These are phyloP conservation scores for Hyphodiscus sp. DNA, from an alignment of 2,329 filamentous ascomycete species.

Conservation along the genomic window DNA sequence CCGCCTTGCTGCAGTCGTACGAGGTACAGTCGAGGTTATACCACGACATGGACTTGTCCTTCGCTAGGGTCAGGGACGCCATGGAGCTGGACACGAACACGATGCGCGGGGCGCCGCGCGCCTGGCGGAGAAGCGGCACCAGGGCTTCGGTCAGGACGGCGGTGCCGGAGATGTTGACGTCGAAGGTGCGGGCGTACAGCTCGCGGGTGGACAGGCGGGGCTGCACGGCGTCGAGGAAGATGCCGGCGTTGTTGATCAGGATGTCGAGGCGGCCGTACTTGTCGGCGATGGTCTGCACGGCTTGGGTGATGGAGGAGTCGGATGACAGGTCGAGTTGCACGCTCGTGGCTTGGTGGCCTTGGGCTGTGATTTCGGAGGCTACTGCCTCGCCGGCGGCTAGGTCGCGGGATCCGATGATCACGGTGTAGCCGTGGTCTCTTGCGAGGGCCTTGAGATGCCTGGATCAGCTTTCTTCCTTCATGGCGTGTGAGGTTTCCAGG, in stretches of 20 bases:
- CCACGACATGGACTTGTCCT: constrained; percentile 5
- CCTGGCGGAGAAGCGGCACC: constrained; percentile 30
- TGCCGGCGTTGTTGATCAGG: constrained; percentile 18
- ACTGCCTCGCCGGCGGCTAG: constrained; percentile 29
- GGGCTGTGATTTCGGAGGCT: constrained; percentile 24
- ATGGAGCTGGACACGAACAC: constrained; percentile 24
- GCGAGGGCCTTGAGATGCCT: constrained; percentile 21
- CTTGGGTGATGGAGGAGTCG: constrained; percentile 10
- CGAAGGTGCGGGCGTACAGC: constrained; percentile 18
- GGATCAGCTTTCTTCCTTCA: too few species aligned
- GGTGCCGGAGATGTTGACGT: constrained; percentile 28
- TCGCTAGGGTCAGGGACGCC: constrained; percentile 12
- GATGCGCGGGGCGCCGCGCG: constrained; percentile 18
- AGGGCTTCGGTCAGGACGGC: constrained; percentile 28
- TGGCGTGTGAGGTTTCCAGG: too few species aligned
- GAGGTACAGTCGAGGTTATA: constrained; percentile 11
- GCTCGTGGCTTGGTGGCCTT: background rate
- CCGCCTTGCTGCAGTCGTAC: constrained; percentile 26
- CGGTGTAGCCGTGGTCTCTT: constrained; percentile 33
- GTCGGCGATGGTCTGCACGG: constrained; percentile 1
- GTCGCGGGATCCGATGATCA: constrained; percentile 35
- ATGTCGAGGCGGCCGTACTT: constrained; percentile 13
- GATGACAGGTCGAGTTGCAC: constrained; percentile 11
- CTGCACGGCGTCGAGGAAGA: constrained; percentile 2
- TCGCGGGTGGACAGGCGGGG: constrained; percentile 5